A percentile compares a stretch with the other conserved stretches of the same genome.
These are phyloP conservation scores for Pseudonitzschia delicatissima DNA, from an alignment of 108 stramenopile species.

Conservation along the genomic window DNA sequence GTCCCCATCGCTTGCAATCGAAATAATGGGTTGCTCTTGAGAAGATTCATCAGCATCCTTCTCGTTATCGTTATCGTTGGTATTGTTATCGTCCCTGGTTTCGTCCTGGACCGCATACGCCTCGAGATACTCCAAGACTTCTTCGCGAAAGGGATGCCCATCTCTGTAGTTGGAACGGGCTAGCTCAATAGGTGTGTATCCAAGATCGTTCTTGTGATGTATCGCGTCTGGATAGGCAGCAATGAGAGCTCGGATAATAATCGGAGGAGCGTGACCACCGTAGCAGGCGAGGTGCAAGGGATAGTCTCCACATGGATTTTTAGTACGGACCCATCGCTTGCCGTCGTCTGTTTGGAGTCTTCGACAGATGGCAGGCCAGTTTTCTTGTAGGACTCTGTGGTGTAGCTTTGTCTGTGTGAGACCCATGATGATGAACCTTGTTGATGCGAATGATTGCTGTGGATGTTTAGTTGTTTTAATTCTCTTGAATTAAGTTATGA, in stretches of 20 bases:
- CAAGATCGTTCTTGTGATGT: neutral
- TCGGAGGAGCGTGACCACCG: neutral
- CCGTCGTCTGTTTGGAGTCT: neutral
- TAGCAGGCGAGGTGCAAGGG: conserved; percentile 7
- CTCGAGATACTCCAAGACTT: neutral
- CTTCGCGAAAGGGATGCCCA: conserved; percentile 1
- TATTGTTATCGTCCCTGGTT: neutral
- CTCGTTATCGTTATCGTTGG: no score
- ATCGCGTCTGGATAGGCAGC: neutral
- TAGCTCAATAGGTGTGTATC: neutral
- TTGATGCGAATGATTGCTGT: no score
- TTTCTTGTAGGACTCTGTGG: neutral
- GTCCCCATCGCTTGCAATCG: no score
- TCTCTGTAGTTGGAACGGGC: neutral
- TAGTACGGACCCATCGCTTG: neutral
- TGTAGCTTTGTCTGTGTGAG: conserved; percentile 4
- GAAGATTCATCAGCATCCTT: no score
- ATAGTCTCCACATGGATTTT: neutral
- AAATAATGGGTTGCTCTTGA: no score
- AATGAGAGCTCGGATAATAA: neutral
- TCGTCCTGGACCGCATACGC: neutral
- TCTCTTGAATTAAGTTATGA: no score
- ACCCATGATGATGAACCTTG: no score
- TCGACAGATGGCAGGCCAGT: neutral
- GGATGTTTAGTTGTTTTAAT: no score